Evolutionary conservation across 768 basidiomycete species (phyloP), one percentile per base, ranked within the genome.

Genomic region (Pisolithus albus): DNA sequence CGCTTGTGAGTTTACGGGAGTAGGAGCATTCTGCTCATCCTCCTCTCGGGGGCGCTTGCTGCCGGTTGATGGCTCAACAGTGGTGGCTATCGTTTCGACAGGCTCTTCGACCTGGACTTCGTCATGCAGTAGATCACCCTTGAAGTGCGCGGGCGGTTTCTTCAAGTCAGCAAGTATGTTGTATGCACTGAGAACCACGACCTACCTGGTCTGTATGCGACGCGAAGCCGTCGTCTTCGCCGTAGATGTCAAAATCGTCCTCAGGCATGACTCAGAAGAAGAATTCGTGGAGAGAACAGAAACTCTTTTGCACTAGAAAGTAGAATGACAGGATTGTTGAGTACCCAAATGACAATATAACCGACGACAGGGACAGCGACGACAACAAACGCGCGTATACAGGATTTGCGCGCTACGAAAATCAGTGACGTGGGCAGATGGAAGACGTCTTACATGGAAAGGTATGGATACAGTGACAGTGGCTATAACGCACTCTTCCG

Each of bases 201-300:
- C 70, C 59, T 61, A 75, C 75, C 70, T 71, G 70, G 7, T 64
- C 61, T 47, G 52, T 58, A 56, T 52, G 65, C 62, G 51, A 67
- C n/a, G 58, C 57, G 59, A 75, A 78, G 26, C 70, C 75, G 52
- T 82, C 81, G 56, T 85, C 82, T 70, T 86, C 86, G 49, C 83
- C 87, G 50, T 91, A 91, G 58, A 88, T 76, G 70, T 90, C 88
- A 73, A 83, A 86, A 70, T 88, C 84, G 71, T 85, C 84, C 72
- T 84, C 81, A 71, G 82, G 75, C 83, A 84, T 86, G 59, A 64
- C 62, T 69, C 64, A 65, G 34, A 59, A 38, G 56, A 43, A 60
- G 56, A 54, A 34, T 51, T 63, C 63, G 64, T 46, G 54, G 56
- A 69, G 56, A 69, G 53, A 40, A 62, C 38, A 48, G 68, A 66